Evolutionary conservation across 495 filamentous ascomycete genomes (phyloP), one percentile per base, ranked within the genome.

Genomic region (Penicillium nucicola): DNA sequence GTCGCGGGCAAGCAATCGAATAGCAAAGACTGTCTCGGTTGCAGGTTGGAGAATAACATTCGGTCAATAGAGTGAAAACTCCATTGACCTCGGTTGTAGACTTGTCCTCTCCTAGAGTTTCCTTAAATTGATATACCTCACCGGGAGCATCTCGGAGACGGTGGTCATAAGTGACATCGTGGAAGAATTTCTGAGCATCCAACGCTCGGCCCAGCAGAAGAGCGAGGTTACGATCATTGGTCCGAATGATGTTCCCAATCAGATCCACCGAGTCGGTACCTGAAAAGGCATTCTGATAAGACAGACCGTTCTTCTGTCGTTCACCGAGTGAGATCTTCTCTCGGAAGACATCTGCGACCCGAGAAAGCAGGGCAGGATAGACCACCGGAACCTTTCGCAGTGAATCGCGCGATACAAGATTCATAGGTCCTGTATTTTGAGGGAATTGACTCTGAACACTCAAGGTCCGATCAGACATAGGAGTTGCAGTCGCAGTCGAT

Each of bases 101-200:
- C 6, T 81, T 74, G 41, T 97, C 92, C 55, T 97, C 92, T 64
- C 89, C 83, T 60, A 97, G 77, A 9, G 88, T 95, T 67, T 97
- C 92, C 50, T 88, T 84, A 68, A 99, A 99, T 64, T 97, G 92
- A 68, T 97, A 99, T 56, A 99, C 86, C 65, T 99, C 95, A 36
- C 81, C 83, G 10, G 82, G 75, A 6, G 91, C 92, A 72, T 99
- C 95, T 58, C 95, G 85, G 47, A 99, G 74, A 40, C 95, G 83
- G 65, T 99, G 95, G 53, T 96, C 92, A 67, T 99, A 99, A 4
- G 92, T 96, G 34, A 97, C 95, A 80, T 99, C 95, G 67, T 97
- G 95, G 66, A 99, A 99, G 68, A 97, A 97, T 67, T 97, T 99
- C 69, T 99, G 95, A 35, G 95, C 95, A 73, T 99, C 95, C 37